These are phyloP conservation scores for Misopates orontium DNA, from an alignment of 257 asterid species.

Conservation along the genomic window DNA sequence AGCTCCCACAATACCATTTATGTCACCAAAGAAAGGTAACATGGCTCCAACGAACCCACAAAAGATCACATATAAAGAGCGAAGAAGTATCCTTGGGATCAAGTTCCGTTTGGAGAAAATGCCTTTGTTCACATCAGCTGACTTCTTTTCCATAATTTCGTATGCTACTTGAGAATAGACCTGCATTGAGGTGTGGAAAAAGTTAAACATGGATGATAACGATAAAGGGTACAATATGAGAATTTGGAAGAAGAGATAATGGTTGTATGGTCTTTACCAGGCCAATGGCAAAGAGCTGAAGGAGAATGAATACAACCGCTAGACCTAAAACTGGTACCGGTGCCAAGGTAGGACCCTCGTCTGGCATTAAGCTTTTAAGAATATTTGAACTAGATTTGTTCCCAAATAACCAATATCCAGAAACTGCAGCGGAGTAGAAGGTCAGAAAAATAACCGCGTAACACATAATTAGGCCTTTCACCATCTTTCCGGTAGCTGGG, in stretches of 20 bases:
- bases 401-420: slow-evolving; percentile 94
- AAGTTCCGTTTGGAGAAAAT: slow-evolving; percentile 75
- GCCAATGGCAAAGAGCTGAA: slow-evolving; percentile 86
- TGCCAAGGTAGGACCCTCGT: slow-evolving; percentile 72
- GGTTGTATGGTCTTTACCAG: slow-evolving; percentile 48
- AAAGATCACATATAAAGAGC: slow-evolving; percentile 57
- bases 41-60: slow-evolving; percentile 92
- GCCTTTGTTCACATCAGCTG: slow-evolving; percentile 76
- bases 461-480: slow-evolving; percentile 88
- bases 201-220: neutral
- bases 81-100: slow-evolving; percentile 81
- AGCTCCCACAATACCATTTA: slow-evolving; percentile 86
- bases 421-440: slow-evolving; percentile 84
- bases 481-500: slow-evolving; percentile 93
- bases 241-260: neutral
- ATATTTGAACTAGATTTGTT: slow-evolving; percentile 77
- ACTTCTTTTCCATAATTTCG: slow-evolving; percentile 89
- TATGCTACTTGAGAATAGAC: slow-evolving; percentile 97
- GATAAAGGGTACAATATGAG: neutral
- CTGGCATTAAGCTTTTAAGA: slow-evolving; percentile 74
- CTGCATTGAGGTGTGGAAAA: slow-evolving; percentile 34
- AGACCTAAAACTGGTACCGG: slow-evolving; percentile 74
- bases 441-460: slow-evolving; percentile 81
- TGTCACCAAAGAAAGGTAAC: slow-evolving; percentile 96
- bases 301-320: slow-evolving; percentile 57